Evolutionary conservation across 139 green algal genomes (phyloP).

Genomic region (Deuterostichococcus epilithicus): DNA sequence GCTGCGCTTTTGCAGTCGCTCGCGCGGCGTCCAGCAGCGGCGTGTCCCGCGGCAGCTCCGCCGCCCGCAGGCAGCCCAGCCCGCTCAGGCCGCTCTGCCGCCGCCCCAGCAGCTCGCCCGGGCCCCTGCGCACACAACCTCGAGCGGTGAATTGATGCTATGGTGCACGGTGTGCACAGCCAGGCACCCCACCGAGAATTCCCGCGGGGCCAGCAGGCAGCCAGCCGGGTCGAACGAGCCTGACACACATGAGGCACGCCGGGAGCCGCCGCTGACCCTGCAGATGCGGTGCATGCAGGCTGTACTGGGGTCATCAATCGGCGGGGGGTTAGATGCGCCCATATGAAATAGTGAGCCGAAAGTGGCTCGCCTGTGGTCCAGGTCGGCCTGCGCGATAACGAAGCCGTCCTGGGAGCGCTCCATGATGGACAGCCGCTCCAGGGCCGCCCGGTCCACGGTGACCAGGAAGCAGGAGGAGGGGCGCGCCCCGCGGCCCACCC

Average conservation of each 20-base stretch:
- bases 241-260: too few relatives aligned
- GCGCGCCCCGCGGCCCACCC: conserved; percentile 15
- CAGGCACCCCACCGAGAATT: too few relatives aligned
- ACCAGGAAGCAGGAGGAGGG: conserved; percentile 25
- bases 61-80: conserved; percentile 11
- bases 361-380: conserved; percentile 50
- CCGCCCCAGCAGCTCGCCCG: conserved; percentile 66
- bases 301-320: not conserved
- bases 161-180: not conserved
- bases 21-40: conserved; percentile 53
- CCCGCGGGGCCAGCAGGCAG: too few relatives aligned
- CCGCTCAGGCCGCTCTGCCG: conserved; percentile 52
- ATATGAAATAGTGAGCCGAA: conserved; percentile 15
- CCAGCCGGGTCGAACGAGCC: too few relatives aligned
- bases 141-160: not conserved
- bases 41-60: conserved; percentile 25
- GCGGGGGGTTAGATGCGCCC: not conserved
- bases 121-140: conserved; percentile 29
- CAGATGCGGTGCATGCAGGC: too few relatives aligned
- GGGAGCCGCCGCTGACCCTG: too few relatives aligned
- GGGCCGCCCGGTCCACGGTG: not conserved
- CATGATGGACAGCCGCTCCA: conserved; percentile 49
- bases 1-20: conserved; percentile 31
- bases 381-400: conserved; percentile 74
- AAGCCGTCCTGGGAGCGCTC: conserved; percentile 65